phyloP scores from a whole-genome alignment of 2,329 filamentous ascomycete species.

The Trichophyton schoenleinii region DNA sequence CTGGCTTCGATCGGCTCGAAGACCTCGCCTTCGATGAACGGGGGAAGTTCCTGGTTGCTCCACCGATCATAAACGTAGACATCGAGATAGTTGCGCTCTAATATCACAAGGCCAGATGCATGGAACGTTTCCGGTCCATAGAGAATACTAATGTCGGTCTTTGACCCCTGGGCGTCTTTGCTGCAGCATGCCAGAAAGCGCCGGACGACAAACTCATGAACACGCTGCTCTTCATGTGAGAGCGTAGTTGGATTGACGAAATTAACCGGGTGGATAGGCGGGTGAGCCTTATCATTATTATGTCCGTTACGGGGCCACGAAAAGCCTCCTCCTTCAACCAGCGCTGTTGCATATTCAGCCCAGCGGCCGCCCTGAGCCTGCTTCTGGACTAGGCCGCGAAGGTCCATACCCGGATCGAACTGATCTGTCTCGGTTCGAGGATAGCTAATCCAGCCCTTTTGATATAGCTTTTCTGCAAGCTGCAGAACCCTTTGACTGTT shows the following conservation, averaged over 20 bases:
- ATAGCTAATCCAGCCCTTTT: conserved; percentile 5
- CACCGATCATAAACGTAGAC: conserved; percentile 5
- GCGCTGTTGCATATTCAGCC: conserved; percentile 4
- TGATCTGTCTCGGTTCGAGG: conserved; percentile 4
- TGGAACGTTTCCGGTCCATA: conserved; percentile 3
- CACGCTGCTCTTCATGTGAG: conserved; percentile 4
- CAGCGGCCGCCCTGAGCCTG: conserved; percentile 4
- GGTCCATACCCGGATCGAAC: conserved; percentile 5
- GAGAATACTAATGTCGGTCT: conserved; percentile 5
- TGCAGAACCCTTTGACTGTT: conserved; percentile 4
- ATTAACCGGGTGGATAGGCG: conserved; percentile 5
- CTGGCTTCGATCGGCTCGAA: conserved; percentile 6
- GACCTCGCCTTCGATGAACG: conserved; percentile 4
- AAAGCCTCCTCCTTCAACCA: conserved; percentile 6
- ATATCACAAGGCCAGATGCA: conserved; percentile 3
- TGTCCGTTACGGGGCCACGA: conserved; percentile 4
- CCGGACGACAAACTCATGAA: conserved; percentile 5
- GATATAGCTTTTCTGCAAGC: conserved; percentile 3
- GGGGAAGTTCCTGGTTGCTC: conserved; percentile 5
- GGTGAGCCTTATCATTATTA: conserved; percentile 6
- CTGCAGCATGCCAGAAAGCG: conserved; percentile 5
- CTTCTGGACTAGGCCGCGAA: conserved; percentile 4
- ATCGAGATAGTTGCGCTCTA: conserved; percentile 6
- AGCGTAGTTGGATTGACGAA: conserved; percentile 6
- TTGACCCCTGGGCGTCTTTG: conserved; percentile 5